Evolutionary conservation across 108 stramenopile species (phyloP).

Genomic region (Licmophora abbreviata): DNA sequence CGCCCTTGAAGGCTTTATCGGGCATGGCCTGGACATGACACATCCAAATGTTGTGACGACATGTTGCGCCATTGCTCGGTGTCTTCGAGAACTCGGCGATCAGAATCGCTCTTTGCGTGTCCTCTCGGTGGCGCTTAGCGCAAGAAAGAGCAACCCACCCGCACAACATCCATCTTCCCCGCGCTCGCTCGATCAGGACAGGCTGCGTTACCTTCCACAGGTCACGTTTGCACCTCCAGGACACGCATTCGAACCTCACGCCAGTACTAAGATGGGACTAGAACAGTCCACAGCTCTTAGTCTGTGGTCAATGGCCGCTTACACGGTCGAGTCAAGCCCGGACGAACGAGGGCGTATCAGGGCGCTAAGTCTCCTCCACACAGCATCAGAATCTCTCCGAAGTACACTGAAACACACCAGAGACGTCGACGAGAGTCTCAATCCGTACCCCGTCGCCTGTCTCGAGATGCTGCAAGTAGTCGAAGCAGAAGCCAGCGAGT

Average conservation of each 20-base stretch:
- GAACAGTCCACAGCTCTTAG: slow-evolving; percentile 25
- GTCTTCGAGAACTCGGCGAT: slow-evolving; percentile 29
- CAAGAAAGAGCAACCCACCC: slow-evolving; percentile 1
- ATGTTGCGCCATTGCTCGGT: slow-evolving; percentile 23
- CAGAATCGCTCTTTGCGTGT: slow-evolving; percentile 15
- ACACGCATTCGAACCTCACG: background rate
- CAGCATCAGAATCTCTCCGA: slow-evolving; percentile 20
- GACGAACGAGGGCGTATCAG: slow-evolving; percentile 32
- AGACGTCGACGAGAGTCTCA: slow-evolving; percentile 7
- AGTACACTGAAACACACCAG: slow-evolving; percentile 1
- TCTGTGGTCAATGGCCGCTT: slow-evolving; percentile 32
- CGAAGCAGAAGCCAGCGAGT: slow-evolving; percentile 25
- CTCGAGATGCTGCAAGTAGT: slow-evolving; percentile 20
- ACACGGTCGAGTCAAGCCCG: slow-evolving; percentile 19
- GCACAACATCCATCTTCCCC: background rate
- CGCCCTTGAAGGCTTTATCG: slow-evolving; percentile 23
- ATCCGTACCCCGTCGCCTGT: slow-evolving; percentile 4
- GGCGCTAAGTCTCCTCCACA: slow-evolving; percentile 35
- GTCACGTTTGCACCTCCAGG: slow-evolving; percentile 7
- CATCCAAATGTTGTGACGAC: slow-evolving; percentile 22
- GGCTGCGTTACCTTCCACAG: background rate
- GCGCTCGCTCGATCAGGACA: background rate
- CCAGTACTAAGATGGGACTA: slow-evolving; percentile 6
- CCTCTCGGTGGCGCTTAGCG: slow-evolving; percentile 11
- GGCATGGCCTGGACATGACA: slow-evolving; percentile 6